Evolutionary conservation across 2,329 filamentous ascomycete genomes (phyloP).

Genomic region (Raffaelea ambrosiae): DNA sequence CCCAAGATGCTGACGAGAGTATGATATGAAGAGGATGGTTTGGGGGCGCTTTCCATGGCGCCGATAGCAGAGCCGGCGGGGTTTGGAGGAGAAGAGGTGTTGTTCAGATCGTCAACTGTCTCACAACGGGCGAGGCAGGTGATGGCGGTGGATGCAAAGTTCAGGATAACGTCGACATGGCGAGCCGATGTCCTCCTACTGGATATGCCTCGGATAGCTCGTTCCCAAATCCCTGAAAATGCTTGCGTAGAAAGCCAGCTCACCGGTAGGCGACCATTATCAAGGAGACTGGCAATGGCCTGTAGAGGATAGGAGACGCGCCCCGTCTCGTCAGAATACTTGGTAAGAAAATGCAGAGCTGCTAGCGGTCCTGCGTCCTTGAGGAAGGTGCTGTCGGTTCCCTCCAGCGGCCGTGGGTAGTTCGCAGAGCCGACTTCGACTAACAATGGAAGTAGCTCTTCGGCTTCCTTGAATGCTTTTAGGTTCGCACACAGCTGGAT

Average conservation of each 20-base stretch:
- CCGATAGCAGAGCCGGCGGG: too few species aligned
- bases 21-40: conserved; percentile 18
- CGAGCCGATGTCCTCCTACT: neutral
- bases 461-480: conserved; percentile 29
- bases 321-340: conserved; percentile 22
- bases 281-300: conserved; percentile 27
- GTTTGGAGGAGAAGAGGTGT: neutral
- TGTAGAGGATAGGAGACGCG: conserved; percentile 26
- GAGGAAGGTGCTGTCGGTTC: conserved; percentile 18
- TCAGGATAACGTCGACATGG: conserved; percentile 19
- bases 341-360: conserved; percentile 13
- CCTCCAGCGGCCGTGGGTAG: neutral
- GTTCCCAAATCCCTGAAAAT: too few species aligned
- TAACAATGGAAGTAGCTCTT: conserved; percentile 29
- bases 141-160: conserved; percentile 22
- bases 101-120: neutral
- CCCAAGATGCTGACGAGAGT: conserved; percentile 32
- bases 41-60: neutral
- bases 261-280: conserved; percentile 10
- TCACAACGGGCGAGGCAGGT: neutral
- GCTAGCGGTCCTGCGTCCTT: conserved; percentile 17
- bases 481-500: conserved; percentile 30
- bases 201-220: too few species aligned
- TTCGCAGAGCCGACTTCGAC: conserved; percentile 4
- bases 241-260: too few species aligned